These are phyloP conservation scores for Cystofilobasidium macerans DNA, from an alignment of 768 basidiomycete genomes.

Conservation along the genomic window DNA sequence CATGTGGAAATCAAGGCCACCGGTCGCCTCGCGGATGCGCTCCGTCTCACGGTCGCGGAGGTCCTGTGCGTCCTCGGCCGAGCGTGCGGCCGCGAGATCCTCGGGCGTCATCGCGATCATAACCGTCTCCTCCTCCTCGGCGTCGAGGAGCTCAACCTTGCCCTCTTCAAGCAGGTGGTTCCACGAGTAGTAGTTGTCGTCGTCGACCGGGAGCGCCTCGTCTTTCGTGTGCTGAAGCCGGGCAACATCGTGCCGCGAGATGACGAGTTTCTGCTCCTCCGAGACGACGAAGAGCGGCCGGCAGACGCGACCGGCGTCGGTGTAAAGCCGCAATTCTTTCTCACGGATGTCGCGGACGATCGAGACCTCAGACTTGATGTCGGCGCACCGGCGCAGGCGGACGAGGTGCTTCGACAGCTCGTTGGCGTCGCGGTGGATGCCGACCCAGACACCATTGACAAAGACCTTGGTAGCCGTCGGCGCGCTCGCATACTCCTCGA, in stretches of 20 bases:
- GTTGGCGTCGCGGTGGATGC: slow-evolving; percentile 88
- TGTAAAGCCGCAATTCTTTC: slow-evolving; percentile 83
- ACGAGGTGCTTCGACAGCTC: slow-evolving; percentile 88
- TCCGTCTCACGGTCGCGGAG: slow-evolving; percentile 34
- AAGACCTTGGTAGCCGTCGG: slow-evolving; percentile 86
- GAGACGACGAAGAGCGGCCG: slow-evolving; percentile 89
- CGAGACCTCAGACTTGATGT: slow-evolving; percentile 90
- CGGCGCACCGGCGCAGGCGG: slow-evolving; percentile 80
- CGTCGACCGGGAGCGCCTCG: slow-evolving; percentile 42
- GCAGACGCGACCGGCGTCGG: slow-evolving; percentile 92
- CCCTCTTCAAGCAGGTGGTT: slow-evolving; percentile 72
- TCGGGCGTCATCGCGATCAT: slow-evolving; percentile 99
- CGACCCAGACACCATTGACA: slow-evolving; percentile 99
- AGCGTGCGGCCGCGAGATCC: slow-evolving; percentile 74
- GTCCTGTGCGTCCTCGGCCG: slow-evolving; percentile 40
- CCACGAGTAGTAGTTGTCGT: slow-evolving; percentile 54
- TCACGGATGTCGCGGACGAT: slow-evolving; percentile 97
- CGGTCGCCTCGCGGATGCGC: slow-evolving; percentile 39
- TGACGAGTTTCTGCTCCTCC: slow-evolving; percentile 68
- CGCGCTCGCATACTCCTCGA: slow-evolving; percentile 71
- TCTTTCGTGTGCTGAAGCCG: slow-evolving; percentile 49
- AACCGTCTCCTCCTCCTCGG: slow-evolving; percentile 97
- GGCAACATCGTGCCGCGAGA: slow-evolving; percentile 74
- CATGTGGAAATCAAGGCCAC: slow-evolving; percentile 51
- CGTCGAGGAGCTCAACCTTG: slow-evolving; percentile 86